Conservation (phyloP, 352 stramenopile genomes). For the Pythium utonaiense region DNA sequence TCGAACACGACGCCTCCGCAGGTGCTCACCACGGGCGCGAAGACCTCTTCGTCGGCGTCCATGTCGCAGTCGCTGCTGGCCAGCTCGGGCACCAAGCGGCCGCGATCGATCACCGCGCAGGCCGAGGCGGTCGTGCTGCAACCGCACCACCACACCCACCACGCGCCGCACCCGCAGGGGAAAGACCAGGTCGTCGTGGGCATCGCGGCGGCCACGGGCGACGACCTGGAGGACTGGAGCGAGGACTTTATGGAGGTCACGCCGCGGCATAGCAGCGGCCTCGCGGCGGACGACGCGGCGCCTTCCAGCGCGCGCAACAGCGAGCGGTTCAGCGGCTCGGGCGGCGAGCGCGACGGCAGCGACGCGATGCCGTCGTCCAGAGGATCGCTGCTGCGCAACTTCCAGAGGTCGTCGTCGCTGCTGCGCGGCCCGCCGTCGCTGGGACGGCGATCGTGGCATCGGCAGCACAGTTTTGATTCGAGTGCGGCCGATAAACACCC, state of each 20-base stretch:
- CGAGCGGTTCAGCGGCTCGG: conserved; percentile 11
- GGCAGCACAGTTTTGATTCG: conserved; percentile 24
- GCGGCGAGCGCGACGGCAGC: not conserved
- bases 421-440: conserved; percentile 17
- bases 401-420: conserved; percentile 28
- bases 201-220: conserved; percentile 56
- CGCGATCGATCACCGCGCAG: conserved; percentile 25
- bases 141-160: conserved; percentile 2
- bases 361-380: conserved; percentile 4
- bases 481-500: not conserved
- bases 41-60: not conserved
- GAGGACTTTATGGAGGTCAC: conserved; percentile 39
- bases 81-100: conserved; percentile 17
- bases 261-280: conserved; percentile 8
- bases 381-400: conserved; percentile 23
- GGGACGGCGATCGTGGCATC: conserved; percentile 20
- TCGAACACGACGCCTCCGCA: not conserved
- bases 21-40: not conserved
- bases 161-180: not conserved
- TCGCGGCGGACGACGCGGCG: not conserved
- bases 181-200: conserved; percentile 70
- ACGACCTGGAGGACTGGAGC: conserved; percentile 79
- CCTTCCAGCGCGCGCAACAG: conserved; percentile 8
- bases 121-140: conserved; percentile 21
- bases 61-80: conserved; percentile 14